Evolutionary conservation across 495 filamentous ascomycete species (phyloP).

Genomic region (Gamarada debralockiae): DNA sequence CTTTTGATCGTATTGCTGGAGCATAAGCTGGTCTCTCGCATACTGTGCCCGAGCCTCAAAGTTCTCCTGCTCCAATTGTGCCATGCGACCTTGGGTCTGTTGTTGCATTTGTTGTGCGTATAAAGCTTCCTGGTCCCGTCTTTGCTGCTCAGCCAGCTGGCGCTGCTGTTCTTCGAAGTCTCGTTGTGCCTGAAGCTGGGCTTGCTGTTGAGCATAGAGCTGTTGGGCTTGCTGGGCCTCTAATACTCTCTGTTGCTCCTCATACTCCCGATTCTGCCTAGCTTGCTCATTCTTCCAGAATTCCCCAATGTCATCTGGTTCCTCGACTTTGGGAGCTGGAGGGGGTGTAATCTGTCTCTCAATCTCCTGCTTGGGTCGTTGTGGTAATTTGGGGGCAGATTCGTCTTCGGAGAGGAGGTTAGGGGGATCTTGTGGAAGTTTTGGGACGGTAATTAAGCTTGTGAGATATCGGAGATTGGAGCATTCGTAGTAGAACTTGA

Average conservation of each 20-base stretch:
- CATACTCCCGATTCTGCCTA: constrained; percentile 89
- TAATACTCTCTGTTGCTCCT: constrained; percentile 83
- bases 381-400: constrained; percentile 75
- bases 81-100: constrained; percentile 89
- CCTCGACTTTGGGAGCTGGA: constrained; percentile 57
- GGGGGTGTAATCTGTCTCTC: constrained; percentile 62
- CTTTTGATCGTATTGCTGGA: constrained; percentile 92
- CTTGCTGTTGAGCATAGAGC: constrained; percentile 64
- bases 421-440: constrained; percentile 90
- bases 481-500: constrained; percentile 98
- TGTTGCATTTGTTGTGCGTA: constrained; percentile 81
- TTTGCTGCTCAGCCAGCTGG: constrained; percentile 81
- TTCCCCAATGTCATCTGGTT: constrained; percentile 93
- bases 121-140: constrained; percentile 84
- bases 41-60: constrained; percentile 92
- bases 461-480: constrained; percentile 95
- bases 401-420: constrained; percentile 83
- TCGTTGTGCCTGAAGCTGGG: constrained; percentile 74
- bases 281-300: constrained; percentile 95
- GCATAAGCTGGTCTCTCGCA: constrained; percentile 92
- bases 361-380: constrained; percentile 71
- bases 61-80: constrained; percentile 92
- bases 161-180: constrained; percentile 97
- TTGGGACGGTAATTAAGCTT: constrained; percentile 91
- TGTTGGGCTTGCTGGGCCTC: constrained; percentile 75